Conservation (phyloP, 177 flowering plant genomes). For the Vitis hybrid region DNA sequence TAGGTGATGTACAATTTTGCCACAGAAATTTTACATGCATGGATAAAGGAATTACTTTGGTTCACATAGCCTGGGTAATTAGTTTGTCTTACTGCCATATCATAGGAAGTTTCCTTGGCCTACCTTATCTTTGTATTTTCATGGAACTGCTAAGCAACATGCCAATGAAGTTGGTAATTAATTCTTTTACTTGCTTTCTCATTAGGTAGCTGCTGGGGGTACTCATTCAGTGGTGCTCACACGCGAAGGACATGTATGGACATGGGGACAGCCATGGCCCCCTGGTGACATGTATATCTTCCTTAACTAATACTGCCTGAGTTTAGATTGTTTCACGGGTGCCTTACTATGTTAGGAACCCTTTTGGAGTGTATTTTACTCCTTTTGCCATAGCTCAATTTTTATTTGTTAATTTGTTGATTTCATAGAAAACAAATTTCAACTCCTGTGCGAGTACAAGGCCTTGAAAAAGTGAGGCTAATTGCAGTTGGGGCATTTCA, state of each 20-base stretch:
- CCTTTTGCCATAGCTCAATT: background rate
- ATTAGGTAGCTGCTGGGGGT: constrained; percentile 98
- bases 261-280: constrained; percentile 99
- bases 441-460: constrained; percentile 93
- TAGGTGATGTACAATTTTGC: background rate
- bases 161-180: background rate
- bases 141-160: background rate
- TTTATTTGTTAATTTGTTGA: background rate
- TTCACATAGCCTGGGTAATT: background rate
- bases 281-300: constrained; percentile 91
- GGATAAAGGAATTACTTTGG: background rate
- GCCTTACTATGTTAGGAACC: background rate
- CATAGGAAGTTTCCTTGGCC: background rate
- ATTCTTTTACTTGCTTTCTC: constrained; percentile 13
- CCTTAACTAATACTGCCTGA: background rate
- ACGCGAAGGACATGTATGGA: constrained; percentile 96
- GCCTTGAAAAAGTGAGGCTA: constrained; percentile 82
- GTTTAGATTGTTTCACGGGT: constrained; percentile 5
- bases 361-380: constrained; percentile 5
- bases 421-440: constrained; percentile 83
- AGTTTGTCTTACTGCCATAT: background rate
- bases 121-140: background rate
- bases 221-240: constrained; percentile 99
- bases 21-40: background rate
- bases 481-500: constrained; percentile 99